Evolutionary conservation across 306 rosid genomes (phyloP), one percentile per base, ranked within the genome.

Genomic region (Quercus aquifolioides): DNA sequence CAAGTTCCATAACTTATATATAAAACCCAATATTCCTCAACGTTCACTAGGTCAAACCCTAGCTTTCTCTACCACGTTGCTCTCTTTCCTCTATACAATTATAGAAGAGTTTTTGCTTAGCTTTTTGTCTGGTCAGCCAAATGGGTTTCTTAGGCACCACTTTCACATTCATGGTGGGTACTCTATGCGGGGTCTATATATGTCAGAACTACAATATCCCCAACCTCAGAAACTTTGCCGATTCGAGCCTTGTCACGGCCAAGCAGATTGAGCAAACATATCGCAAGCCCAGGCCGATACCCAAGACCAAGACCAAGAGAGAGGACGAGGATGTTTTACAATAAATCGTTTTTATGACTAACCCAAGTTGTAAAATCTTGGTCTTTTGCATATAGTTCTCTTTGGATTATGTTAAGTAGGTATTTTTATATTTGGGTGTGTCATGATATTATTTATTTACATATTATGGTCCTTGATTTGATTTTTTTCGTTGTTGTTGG

Each of bases 141-240:
- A 82, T 82, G 86, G 86, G 86, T 5, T 11, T 85, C 1, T 69
- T 76, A 57, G 74, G 85, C 72, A 57, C 43, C 71, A 35, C 75
- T 12, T 77, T 80, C 23, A 41, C 72, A 60, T 60, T 83, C 76
- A 43, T 74, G 81, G 2, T 80, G 12, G 85, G 85, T 5, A 54
- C 83, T 31, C 35, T 74, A 5, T 56, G 67, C 19, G 87, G 86
- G 33, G 79, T 79, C 9, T 86, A 79, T 15, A 43, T 65, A 3
- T 83, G 83, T 21, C 89, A 86, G 76, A 83, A 86, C 52, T 86
- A 82, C 77, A 38, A 70, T 3, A n/a, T 86, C n/a, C 89, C 84
- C 64, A 83, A 74, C 73, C 20, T 83, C 52, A 80, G 55, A 46
- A 72, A 51, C 28, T 8, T 82, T 5, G 80, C 81, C 1, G 49